These are phyloP conservation scores for Hirsutella thompsonii DNA, from an alignment of 2,329 filamentous ascomycete species.

Conservation along the genomic window DNA sequence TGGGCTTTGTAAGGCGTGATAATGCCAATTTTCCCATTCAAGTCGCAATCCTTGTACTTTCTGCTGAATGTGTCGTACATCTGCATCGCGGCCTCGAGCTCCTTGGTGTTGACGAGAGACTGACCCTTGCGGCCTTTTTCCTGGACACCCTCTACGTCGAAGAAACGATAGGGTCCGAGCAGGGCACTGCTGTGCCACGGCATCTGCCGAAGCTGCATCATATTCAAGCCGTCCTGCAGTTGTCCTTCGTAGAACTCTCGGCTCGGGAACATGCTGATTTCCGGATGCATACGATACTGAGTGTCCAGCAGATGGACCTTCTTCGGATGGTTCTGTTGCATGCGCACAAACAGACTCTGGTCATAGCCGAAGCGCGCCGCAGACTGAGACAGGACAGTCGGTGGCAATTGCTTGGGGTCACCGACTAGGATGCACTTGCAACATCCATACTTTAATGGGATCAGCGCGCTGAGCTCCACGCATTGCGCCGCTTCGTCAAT, in stretches of 20 bases:
- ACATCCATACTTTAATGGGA: conserved; percentile 94
- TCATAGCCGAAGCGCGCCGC: conserved; percentile 90
- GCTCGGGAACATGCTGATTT: conserved; percentile 87
- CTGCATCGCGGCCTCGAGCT: conserved; percentile 75
- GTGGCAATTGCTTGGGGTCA: conserved; percentile 93
- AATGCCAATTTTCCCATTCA: conserved; percentile 79
- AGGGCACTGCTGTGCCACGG: conserved; percentile 78
- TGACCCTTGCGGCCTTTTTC: conserved; percentile 69
- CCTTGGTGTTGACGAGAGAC: conserved; percentile 79
- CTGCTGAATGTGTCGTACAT: conserved; percentile 68
- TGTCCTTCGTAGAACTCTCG: conserved; percentile 82
- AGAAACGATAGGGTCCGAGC: conserved; percentile 90
- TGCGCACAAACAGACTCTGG: conserved; percentile 94
- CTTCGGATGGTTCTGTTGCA: conserved; percentile 83
- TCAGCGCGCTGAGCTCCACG: conserved; percentile 90
- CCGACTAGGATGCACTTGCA: conserved; percentile 94
- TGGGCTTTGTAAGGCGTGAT: conserved; percentile 98
- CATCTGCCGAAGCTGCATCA: conserved; percentile 61
- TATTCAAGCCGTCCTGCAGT: conserved; percentile 72
- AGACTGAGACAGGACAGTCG: conserved; percentile 88
- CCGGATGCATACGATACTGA: conserved; percentile 98
- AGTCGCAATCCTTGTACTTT: conserved; percentile 57
- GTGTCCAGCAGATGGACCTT: conserved; percentile 92
- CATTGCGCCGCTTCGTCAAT: conserved; percentile 98
- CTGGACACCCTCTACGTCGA: conserved; percentile 85